Evolutionary conservation across 2,329 filamentous ascomycete genomes (phyloP).

Genomic region (Laburnicola sp.): DNA sequence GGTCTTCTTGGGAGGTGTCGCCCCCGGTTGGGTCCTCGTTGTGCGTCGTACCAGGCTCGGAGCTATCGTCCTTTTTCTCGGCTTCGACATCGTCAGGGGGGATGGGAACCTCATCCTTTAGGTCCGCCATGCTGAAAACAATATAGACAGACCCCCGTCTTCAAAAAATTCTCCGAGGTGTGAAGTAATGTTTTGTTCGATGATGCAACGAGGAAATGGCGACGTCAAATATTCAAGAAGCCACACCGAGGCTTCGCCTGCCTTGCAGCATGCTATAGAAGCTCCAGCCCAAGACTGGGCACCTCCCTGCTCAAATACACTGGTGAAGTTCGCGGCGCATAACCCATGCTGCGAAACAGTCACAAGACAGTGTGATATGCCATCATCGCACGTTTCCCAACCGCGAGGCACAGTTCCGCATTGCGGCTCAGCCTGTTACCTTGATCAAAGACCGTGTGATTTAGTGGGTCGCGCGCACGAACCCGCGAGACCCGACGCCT

Average conservation of each 20-base stretch:
- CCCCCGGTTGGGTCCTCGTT: constrained; percentile 22
- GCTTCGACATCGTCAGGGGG: constrained; percentile 22
- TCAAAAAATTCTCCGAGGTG: neutral
- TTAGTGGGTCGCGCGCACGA: constrained; percentile 18
- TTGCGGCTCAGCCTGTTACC: constrained; percentile 5
- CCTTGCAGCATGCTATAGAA: neutral
- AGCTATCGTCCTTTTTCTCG: constrained; percentile 32
- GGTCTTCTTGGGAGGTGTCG: constrained; percentile 25
- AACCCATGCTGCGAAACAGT: neutral
- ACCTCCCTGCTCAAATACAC: neutral
- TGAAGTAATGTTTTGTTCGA: neutral
- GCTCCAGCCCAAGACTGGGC: neutral
- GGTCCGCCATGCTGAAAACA: constrained; percentile 10
- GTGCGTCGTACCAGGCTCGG: constrained; percentile 18
- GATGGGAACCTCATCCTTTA: constrained; percentile 9
- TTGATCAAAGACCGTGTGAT: neutral
- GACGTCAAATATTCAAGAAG: constrained; percentile 3
- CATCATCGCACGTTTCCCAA: constrained; percentile 20
- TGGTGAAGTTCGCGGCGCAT: neutral
- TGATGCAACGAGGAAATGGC: neutral
- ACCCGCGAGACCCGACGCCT: neutral
- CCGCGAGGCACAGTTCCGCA: neutral
- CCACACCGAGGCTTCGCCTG: neutral
- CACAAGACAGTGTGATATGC: constrained; percentile 7
- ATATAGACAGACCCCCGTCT: neutral